Evolutionary conservation across 306 rosid species (phyloP).

Genomic region (Phaseolus lunatus): DNA sequence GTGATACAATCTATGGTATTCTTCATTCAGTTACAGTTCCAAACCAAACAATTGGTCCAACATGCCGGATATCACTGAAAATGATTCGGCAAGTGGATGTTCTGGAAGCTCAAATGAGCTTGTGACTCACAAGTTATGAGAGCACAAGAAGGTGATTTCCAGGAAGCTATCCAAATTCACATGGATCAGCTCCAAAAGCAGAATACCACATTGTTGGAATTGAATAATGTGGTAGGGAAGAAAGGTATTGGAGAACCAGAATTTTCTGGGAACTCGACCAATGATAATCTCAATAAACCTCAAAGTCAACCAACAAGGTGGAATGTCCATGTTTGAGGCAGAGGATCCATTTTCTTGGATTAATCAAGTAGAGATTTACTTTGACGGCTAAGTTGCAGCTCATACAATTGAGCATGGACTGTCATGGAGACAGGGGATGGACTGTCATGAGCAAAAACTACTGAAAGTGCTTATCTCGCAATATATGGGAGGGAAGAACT

Average conservation of each 20-base stretch:
- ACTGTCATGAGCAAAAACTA: too few species aligned
- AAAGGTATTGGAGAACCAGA: neutral
- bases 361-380: too few species aligned
- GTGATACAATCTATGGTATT: neutral
- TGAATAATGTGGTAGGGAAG: neutral
- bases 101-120: neutral
- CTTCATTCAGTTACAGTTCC: neutral
- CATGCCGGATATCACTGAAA: neutral
- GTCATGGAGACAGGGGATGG: too few species aligned
- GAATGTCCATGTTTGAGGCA: neutral
- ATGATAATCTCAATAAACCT: neutral
- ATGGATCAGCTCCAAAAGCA: neutral
- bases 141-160: neutral
- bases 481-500: too few species aligned
- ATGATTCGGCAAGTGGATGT: neutral
- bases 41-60: neutral
- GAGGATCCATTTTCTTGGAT: neutral
- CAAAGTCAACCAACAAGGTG: neutral
- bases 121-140: too few species aligned
- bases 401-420: too few species aligned
- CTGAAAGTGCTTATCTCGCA: too few species aligned
- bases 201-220: neutral
- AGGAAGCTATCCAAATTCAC: neutral
- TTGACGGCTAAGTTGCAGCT: too few species aligned
- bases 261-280: neutral